Evolutionary conservation across 345 rosid genomes (phyloP).

Genomic region (Hibiscus tridactylites): DNA sequence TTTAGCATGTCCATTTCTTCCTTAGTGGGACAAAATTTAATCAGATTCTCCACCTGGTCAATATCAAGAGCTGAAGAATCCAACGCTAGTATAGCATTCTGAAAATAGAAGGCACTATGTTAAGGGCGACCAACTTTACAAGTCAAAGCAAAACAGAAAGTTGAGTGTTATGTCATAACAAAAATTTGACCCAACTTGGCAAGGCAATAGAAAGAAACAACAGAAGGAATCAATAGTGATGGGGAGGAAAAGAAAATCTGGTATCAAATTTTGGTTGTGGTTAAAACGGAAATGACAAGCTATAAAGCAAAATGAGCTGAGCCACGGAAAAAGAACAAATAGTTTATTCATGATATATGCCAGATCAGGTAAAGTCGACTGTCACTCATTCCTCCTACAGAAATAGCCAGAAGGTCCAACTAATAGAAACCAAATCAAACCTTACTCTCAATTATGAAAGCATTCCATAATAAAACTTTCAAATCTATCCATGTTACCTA

Average conservation of each 20-base stretch:
- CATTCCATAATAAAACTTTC: background rate
- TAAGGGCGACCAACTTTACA: constrained; percentile 6
- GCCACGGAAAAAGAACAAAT: background rate
- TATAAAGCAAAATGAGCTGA: background rate
- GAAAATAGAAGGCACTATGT: constrained; percentile 16
- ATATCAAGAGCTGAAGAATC: constrained; percentile 81
- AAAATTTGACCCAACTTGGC: background rate
- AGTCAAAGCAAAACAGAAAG: background rate
- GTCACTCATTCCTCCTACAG: background rate
- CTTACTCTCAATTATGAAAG: background rate
- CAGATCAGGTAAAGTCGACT: background rate
- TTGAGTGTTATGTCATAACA: background rate
- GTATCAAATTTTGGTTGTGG: background rate
- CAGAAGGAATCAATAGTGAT: background rate
- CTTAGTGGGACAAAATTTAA: constrained; percentile 93
- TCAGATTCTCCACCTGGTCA: constrained; percentile 97
- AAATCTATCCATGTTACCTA: background rate
- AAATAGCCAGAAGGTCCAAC: background rate
- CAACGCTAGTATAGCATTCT: constrained; percentile 87
- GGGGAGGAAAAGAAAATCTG: background rate
- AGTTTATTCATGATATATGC: background rate
- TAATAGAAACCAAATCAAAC: background rate
- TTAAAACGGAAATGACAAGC: background rate
- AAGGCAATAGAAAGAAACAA: background rate
- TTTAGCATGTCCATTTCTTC: constrained; percentile 85